Evolutionary conservation across 352 stramenopile genomes (phyloP).

Genomic region (Peronospora tabacina): DNA sequence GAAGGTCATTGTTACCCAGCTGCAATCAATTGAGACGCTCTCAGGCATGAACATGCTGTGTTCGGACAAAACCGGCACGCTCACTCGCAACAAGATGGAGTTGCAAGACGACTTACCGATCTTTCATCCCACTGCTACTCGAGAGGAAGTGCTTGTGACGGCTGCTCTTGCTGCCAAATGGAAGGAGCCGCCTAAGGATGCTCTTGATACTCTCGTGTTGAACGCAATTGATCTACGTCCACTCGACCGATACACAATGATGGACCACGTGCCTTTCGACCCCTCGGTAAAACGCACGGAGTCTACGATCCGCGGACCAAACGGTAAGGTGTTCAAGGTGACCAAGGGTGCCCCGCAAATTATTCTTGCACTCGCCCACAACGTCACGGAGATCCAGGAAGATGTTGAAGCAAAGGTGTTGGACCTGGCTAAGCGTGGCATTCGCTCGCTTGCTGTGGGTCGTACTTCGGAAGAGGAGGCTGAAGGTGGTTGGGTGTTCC

Average conservation of each 20-base stretch:
- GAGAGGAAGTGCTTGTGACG: slow-evolving; percentile 86
- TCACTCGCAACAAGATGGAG: slow-evolving; percentile 93
- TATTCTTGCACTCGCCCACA: slow-evolving; percentile 76
- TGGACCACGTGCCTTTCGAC: slow-evolving; percentile 81
- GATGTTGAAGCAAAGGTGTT: slow-evolving; percentile 84
- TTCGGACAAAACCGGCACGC: slow-evolving; percentile 94
- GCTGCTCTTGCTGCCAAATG: slow-evolving; percentile 91
- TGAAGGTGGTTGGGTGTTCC: slow-evolving; percentile 87
- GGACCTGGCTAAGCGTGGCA: slow-evolving; percentile 80
- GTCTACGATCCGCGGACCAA: slow-evolving; percentile 75
- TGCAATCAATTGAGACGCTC: slow-evolving; percentile 90
- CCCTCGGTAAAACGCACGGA: slow-evolving; percentile 89
- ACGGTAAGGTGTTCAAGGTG: slow-evolving; percentile 87
- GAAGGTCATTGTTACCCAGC: slow-evolving; percentile 89
- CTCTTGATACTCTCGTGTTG: slow-evolving; percentile 89
- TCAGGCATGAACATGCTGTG: slow-evolving; percentile 92
- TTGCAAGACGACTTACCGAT: slow-evolving; percentile 89
- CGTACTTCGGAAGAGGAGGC: slow-evolving; percentile 71
- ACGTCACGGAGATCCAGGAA: slow-evolving; percentile 73
- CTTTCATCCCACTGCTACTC: slow-evolving; percentile 66
- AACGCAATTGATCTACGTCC: slow-evolving; percentile 81
- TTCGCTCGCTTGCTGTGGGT: slow-evolving; percentile 84
- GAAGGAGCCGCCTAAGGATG: slow-evolving; percentile 90
- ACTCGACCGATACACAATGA: slow-evolving; percentile 77
- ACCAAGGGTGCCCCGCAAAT: slow-evolving; percentile 93